These are phyloP conservation scores for Penicillium salamii DNA, from an alignment of 495 filamentous ascomycete species.

Conservation along the genomic window DNA sequence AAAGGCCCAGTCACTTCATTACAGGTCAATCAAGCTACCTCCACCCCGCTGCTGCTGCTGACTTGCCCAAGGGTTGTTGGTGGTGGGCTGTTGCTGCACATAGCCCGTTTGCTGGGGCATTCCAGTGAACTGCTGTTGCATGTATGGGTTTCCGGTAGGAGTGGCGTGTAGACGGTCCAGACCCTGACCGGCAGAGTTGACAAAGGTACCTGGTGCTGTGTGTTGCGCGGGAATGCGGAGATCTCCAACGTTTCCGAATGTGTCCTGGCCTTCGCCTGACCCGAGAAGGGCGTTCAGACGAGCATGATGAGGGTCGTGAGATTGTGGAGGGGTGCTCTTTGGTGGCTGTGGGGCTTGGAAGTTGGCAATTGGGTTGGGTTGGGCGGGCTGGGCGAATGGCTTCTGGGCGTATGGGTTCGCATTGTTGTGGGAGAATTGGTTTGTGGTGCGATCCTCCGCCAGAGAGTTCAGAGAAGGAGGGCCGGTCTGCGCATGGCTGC, in stretches of 20 bases:
- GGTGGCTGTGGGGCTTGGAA: conserved; percentile 48
- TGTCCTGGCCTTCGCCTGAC: conserved; percentile 87
- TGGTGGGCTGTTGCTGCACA: conserved; percentile 57
- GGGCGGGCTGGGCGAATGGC: conserved; percentile 26
- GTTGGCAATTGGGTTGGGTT: conserved; percentile 51
- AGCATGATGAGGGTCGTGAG: conserved; percentile 72
- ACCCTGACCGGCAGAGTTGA: conserved; percentile 87
- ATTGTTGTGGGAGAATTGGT: conserved; percentile 45
- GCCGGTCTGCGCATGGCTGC: conserved; percentile 58
- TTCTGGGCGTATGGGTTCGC: conserved; percentile 49
- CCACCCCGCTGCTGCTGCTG: conserved; percentile 60
- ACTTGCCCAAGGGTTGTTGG: conserved; percentile 71
- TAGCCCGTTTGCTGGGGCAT: conserved; percentile 38
- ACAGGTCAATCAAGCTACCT: conserved; percentile 92
- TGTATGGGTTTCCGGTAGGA: conserved; percentile 89
- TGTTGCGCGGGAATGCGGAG: conserved; percentile 95
- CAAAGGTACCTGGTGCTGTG: conserved; percentile 93
- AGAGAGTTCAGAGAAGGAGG: conserved; percentile 66
- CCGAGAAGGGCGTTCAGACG: conserved; percentile 87
- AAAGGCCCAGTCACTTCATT: conserved; percentile 15
- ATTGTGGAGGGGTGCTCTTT: conserved; percentile 43
- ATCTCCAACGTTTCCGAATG: conserved; percentile 93
- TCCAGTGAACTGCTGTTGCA: conserved; percentile 76
- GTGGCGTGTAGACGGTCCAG: conserved; percentile 62
- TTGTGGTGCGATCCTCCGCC: conserved; percentile 66